Base-by-base conservation (phyloP, 768 basidiomycete genomes). In the Hebeloma cylindrosporum region DNA sequence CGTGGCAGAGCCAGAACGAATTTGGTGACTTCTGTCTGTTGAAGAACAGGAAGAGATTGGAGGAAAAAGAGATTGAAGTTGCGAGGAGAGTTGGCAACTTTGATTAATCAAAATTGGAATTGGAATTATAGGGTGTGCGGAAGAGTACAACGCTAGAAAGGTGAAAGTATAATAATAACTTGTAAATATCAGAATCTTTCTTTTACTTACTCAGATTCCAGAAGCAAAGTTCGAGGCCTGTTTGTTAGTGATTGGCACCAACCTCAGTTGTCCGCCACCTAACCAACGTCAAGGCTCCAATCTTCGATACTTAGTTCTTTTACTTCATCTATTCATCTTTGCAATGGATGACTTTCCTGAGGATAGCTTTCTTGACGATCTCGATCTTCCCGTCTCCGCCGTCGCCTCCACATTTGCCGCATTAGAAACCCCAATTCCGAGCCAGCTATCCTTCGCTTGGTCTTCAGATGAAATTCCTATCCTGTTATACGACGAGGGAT, bases 21-120 rank as follows among this genome's bases (percentile, higher is more conserved):
- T 96, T 78, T 63, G 95, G 95, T 1, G 91, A 97, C 57, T 96
- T 92, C 61, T 96, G 94, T 62, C 60, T 99, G 50, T 71, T 99
- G 49, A 81, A 75, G 63, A 85, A 91, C 52, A 77, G 63, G 54
- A 68, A 60, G 11, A 61, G 56, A 22, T 65, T 78, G 18, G 48
- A 40, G 1, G 49, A 51, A 40, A 75, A 76, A 52, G 68, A 74
- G 48, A 46, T 43, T 7, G 38, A 59, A 22, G 52, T 68, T 7
- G 52, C 52, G 26, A 44, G 33, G 41, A 35, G 35, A 23, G 17
- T 44, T 32, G 49, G 40, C 33, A 26, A 13, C 31, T 29, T 35
- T n/a, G 23, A 26, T n/a, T 18, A 31, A 23, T 48, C 22, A 26
- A 40, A 31, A 32, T 42, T 29, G 16, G 27, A 41, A 22, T 13